Evolutionary conservation across 2,329 filamentous ascomycete genomes (phyloP), one percentile per base, ranked within the genome.

Genomic region (Trichoderma hamatum): DNA sequence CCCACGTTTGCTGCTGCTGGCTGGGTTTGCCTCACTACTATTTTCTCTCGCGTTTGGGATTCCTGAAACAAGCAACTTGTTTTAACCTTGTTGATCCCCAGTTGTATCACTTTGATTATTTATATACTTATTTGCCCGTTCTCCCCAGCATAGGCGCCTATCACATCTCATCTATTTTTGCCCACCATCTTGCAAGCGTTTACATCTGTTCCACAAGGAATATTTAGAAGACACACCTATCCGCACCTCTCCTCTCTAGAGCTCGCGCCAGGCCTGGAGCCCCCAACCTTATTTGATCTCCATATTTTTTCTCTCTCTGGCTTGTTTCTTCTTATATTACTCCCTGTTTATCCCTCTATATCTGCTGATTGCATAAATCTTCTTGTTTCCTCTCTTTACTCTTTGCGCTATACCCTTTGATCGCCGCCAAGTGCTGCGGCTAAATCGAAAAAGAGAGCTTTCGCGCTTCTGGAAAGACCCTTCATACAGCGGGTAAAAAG

Each of bases 401-500:
- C 28, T 49, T 34, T 24, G 14, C 34, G 21, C 39, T 28, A 49
- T 14, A 49, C 4, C 54, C 49, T 51, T 51, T 43, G 52, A 39
- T 66, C 54, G 64, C 54, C 54, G 64, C 39, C 64, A 24, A 28
- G 30, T 43, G 39, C 54, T 49, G 64, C 64, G 64, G 64, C 64
- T 67, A 67, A 58, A 58, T 66, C 32, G 36, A 43, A 51, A 59
- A 67, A 43, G 39, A 51, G 34, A 49, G 64, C 54, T 51, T 46
- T 24, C 54, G 39, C 64, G 36, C 64, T 67, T 67, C 54, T 59
- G 54, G 14, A 66, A 46, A 43, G 63, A 60, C 64, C 30, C 61
- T 73, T 67, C 6, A n/a, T 67, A 52, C 32, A 43, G 54, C 64
- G 64, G 56, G 59, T 67, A 67, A 60, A 39, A 19, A 21, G 24